A percentile compares a stretch with the other conserved stretches of the same genome.
phyloP scores from a whole-genome alignment of 305 asterid species.

The Plantago coronopus region DNA sequence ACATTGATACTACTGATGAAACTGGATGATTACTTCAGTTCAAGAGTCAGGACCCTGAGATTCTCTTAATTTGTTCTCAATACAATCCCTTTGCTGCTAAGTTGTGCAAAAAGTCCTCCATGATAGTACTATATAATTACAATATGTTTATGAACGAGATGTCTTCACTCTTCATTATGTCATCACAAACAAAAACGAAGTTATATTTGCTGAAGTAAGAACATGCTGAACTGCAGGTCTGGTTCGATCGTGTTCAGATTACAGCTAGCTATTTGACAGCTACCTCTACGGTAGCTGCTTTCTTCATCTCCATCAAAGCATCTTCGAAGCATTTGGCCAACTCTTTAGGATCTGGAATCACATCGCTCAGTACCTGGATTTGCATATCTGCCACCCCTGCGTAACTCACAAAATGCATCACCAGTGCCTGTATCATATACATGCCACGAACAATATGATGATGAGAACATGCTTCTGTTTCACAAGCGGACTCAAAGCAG shows the following conservation, averaged over 20 bases:
- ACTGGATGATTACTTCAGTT: too few species aligned
- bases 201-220: not conserved
- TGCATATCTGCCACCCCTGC: constrained; percentile 74
- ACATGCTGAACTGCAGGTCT: too few species aligned
- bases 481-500: not conserved
- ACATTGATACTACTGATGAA: too few species aligned
- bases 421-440: constrained; percentile 50
- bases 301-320: constrained; percentile 63
- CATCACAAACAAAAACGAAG: not conserved
- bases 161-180: too few species aligned
- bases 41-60: too few species aligned
- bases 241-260: too few species aligned
- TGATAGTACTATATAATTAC: not conserved
- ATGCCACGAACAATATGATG: not conserved
- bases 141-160: too few species aligned
- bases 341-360: constrained; percentile 58
- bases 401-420: constrained; percentile 84
- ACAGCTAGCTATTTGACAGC: not conserved
- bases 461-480: not conserved
- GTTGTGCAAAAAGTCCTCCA: too few species aligned
- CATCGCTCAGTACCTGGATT: constrained; percentile 64
- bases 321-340: constrained; percentile 62
- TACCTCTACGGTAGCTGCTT: constrained; percentile 24
- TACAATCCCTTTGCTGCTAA: too few species aligned
- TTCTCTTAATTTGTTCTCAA: too few species aligned